A percentile compares a stretch with the other conserved stretches of the same genome.
Evolutionary conservation across 306 rosid genomes (phyloP).

Genomic region (Canavalia gladiata): DNA sequence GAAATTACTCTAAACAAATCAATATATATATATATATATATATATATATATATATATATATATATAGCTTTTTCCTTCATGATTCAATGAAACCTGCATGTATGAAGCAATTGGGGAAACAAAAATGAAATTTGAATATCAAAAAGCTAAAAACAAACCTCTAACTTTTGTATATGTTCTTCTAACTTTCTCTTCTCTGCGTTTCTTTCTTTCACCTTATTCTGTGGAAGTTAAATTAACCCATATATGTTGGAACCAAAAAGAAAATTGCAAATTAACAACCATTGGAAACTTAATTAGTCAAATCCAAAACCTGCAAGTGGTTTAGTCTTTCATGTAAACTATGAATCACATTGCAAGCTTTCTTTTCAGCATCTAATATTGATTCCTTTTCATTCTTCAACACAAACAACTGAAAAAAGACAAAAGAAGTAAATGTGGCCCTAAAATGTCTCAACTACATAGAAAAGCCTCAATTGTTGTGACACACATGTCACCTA

Average conservation of each 20-base stretch:
- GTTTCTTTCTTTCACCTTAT: constrained; percentile 33
- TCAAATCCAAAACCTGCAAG: constrained; percentile 46
- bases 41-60: neutral
- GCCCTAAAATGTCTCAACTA: constrained; percentile 4
- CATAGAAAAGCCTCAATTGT: neutral
- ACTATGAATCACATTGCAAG: constrained; percentile 21
- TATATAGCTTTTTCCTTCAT: neutral
- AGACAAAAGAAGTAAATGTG: constrained; percentile 13
- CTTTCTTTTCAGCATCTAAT: constrained; percentile 48
- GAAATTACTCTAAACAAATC: neutral
- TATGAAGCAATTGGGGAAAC: neutral
- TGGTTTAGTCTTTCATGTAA: constrained; percentile 45
- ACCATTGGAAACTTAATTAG: neutral
- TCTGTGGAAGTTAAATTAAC: constrained; percentile 22
- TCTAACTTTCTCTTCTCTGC: constrained; percentile 44
- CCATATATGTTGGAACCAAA: neutral
- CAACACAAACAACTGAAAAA: constrained; percentile 39
- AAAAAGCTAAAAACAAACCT: constrained; percentile 34
- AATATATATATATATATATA: neutral
- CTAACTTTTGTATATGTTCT: constrained; percentile 43
- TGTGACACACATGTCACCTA: neutral
- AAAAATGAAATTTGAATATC: neutral
- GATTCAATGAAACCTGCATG: neutral
- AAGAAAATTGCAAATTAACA: constrained; percentile 13
- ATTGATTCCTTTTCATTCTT: constrained; percentile 44